phyloP scores from a whole-genome alignment of 2,329 filamentous ascomycete species.

The Sclerotinia nivalis region DNA sequence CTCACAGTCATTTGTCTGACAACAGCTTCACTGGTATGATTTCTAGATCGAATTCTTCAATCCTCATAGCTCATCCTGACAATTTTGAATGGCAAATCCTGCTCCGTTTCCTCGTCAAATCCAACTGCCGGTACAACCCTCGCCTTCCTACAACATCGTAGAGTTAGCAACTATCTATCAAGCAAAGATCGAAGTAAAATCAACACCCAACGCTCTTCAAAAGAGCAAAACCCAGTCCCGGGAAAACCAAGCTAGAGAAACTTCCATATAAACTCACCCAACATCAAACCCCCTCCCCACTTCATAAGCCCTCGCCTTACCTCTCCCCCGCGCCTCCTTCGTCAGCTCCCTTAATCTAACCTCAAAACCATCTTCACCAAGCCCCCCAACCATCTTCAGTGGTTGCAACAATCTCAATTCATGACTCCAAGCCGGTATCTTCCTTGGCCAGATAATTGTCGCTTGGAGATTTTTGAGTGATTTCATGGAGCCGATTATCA shows the following conservation, averaged over 20 bases:
- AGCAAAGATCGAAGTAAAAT: neutral
- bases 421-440: conserved; percentile 22
- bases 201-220: neutral
- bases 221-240: neutral
- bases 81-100: conserved; percentile 22
- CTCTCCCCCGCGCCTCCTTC: conserved; percentile 2
- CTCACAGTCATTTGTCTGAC: neutral
- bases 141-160: neutral
- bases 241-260: neutral
- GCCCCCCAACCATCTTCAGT: conserved; percentile 26
- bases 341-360: conserved; percentile 26
- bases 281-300: conserved; percentile 8
- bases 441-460: conserved; percentile 29
- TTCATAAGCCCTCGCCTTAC: conserved; percentile 23
- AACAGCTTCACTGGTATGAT: fast-evolving
- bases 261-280: neutral
- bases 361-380: conserved; percentile 26
- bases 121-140: conserved; percentile 8
- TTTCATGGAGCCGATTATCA: conserved; percentile 32
- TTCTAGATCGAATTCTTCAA: neutral
- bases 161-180: neutral
- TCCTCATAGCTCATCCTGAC: conserved; percentile 8
- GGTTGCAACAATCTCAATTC: conserved; percentile 30
- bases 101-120: conserved; percentile 9
- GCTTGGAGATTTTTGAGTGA: conserved; percentile 23